Percentiles rank a stretch among this genome's conserved stretches.
Conservation (phyloP, 495 filamentous ascomycete species). For the Parathielavia appendiculata region DNA sequence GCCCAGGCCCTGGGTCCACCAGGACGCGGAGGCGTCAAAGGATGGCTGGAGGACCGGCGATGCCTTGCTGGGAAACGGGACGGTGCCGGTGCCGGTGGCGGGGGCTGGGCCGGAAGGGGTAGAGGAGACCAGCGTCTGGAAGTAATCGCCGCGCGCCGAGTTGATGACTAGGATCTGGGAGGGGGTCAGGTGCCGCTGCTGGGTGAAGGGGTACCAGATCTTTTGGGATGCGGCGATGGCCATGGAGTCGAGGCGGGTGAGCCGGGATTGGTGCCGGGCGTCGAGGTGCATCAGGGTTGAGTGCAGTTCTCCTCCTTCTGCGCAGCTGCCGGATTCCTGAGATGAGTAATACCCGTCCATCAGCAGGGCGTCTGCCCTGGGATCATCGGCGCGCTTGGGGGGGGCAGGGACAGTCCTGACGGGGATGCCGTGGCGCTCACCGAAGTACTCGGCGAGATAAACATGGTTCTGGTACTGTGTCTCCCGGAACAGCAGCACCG, state of each 20-base stretch:
- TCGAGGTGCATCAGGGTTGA: slow-evolving; percentile 46
- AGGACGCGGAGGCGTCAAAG: slow-evolving; percentile 75
- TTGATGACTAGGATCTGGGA: slow-evolving; percentile 65
- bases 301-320: background rate
- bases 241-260: slow-evolving; percentile 56
- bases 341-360: slow-evolving; percentile 16
- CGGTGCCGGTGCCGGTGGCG: background rate
- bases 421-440: slow-evolving; percentile 47
- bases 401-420: slow-evolving; percentile 51
- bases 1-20: slow-evolving; percentile 82
- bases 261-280: slow-evolving; percentile 45
- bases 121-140: slow-evolving; percentile 50
- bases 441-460: slow-evolving; percentile 61
- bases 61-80: background rate
- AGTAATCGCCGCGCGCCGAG: slow-evolving; percentile 69
- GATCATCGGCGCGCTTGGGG: slow-evolving; percentile 24
- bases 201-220: slow-evolving; percentile 82
- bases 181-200: slow-evolving; percentile 57
- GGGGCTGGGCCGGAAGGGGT: background rate
- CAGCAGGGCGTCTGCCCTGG: slow-evolving; percentile 18
- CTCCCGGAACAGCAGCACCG: slow-evolving; percentile 59
- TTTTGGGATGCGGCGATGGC: slow-evolving; percentile 46
- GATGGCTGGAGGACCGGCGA: slow-evolving; percentile 48
- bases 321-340: background rate
- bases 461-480: slow-evolving; percentile 57